Conservation (phyloP, 2,329 filamentous ascomycete genomes). For the Pestalotiopsis sp. region DNA sequence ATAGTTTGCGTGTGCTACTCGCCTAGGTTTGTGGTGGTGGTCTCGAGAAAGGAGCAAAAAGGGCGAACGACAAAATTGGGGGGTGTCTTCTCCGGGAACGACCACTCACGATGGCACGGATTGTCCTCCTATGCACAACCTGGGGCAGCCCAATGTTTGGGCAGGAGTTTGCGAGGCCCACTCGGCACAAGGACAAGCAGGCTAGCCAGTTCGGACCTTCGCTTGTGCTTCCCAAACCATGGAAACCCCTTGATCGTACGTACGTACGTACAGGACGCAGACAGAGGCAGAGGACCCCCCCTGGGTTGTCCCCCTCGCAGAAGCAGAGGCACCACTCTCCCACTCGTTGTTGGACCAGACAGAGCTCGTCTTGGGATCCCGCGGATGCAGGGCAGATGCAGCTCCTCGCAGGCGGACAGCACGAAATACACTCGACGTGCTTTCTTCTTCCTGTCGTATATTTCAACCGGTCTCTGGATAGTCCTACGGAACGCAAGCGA, state of each 20-base stretch:
- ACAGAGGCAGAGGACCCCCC: too few relatives aligned
- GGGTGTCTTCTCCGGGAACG: neutral
- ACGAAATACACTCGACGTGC: neutral
- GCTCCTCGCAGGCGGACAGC: neutral
- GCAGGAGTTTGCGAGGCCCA: slow-evolving; percentile 14
- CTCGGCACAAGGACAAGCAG: neutral
- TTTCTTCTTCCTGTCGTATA: neutral
- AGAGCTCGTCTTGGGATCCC: neutral
- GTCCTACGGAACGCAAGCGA: neutral
- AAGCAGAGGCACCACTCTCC: neutral
- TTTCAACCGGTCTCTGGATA: neutral
- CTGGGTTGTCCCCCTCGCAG: neutral
- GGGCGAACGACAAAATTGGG: neutral
- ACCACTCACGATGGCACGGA: neutral
- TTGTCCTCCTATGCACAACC: neutral
- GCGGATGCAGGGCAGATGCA: neutral
- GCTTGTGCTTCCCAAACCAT: neutral
- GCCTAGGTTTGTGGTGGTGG: neutral
- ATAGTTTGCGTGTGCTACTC: neutral
- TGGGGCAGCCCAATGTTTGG: neutral
- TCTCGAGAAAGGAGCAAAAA: neutral
- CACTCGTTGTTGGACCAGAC: neutral
- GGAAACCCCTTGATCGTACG: neutral
- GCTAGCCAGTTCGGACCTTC: slow-evolving; percentile 4
- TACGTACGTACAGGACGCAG: slow-evolving; percentile 7